Base-by-base conservation (phyloP, 2,329 filamentous ascomycete genomes). In the Nothomitra cinnamomea region DNA sequence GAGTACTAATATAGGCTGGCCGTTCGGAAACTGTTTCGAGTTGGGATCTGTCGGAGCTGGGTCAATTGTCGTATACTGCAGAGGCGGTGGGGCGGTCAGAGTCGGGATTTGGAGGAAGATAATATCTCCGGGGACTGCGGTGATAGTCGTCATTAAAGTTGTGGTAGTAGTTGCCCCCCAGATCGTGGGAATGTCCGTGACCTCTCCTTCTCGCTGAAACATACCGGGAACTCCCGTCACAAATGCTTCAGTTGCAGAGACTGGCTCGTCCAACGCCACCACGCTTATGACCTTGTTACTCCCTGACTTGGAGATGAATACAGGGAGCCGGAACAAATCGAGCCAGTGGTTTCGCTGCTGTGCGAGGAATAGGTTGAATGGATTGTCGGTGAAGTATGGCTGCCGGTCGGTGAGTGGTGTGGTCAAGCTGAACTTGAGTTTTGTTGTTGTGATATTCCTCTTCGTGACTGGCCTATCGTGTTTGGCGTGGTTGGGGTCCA, bases 131-230 rank as follows among this genome's bases (percentile, higher is more conserved):
- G 51, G 35, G 13, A 41, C 50, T n/a, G 45, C 55, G 24, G 52
- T 51, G 15, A 41, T 47, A 32, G 36, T 54, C 25, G 52, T 56
- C 6, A n/a, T 51, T 13, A 56, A 24, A 12, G 55, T 56, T n/a
- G 55, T 56, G 5, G 55, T 56, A 2, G 10, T 47, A 22, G 55
- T 56, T 17, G 52, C 52, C n/a, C 52, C 52, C 40, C 42, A 53
- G 3, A 53, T 15, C 17, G 52, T 53, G 15, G 52, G 25, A 13
- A 25, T 15, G 5, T 13, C 43, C 22, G 43, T 48, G 3, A 28
- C 22, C 4, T 17, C 21, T 15, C 22, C 43, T 25, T 48, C 43
- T 28, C 28, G 28, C 28, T 32, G 28, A 10, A 32, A 4, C 10
- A 32, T 5, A 10, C 10, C 28, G 28, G 15, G 28, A 28, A 48